Conservation (phyloP, 2,329 filamentous ascomycete genomes). For the Alternaria longipes region DNA sequence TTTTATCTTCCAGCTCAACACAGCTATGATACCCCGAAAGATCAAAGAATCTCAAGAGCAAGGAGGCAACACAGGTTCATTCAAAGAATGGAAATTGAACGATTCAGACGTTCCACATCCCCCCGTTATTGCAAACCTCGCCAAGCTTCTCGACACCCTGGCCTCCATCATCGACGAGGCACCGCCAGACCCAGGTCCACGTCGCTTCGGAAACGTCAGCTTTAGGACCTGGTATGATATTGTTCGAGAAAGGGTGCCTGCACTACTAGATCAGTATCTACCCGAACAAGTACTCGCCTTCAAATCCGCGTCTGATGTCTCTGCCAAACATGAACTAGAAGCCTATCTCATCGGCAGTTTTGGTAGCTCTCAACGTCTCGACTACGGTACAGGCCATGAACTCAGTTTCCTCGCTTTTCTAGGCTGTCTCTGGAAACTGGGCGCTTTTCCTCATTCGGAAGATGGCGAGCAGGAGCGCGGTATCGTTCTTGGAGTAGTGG, state of each 20-base stretch:
- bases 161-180: constrained; percentile 76
- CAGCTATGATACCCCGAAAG: constrained; percentile 79
- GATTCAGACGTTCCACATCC: constrained; percentile 58
- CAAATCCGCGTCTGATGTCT: constrained; percentile 42
- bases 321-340: constrained; percentile 72
- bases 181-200: constrained; percentile 84
- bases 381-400: constrained; percentile 97
- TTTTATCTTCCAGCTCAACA: constrained; percentile 90
- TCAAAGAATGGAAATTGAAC: constrained; percentile 63
- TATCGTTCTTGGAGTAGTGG: constrained; percentile 82
- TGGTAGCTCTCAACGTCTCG: constrained; percentile 86
- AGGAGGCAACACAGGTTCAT: constrained; percentile 44
- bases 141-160: constrained; percentile 71
- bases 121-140: constrained; percentile 70
- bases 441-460: constrained; percentile 71
- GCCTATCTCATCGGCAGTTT: constrained; percentile 86
- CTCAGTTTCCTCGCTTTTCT: constrained; percentile 94
- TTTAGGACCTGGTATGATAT: constrained; percentile 85
- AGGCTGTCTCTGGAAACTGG: constrained; percentile 88
- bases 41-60: constrained; percentile 43
- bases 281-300: constrained; percentile 58
- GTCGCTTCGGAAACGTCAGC: constrained; percentile 90
- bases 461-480: constrained; percentile 72
- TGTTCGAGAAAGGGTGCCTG: constrained; percentile 67
- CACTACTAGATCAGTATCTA: constrained; percentile 67